phyloP scores from a whole-genome alignment of 2,329 filamentous ascomycete species.

The Diaporthe sp. region DNA sequence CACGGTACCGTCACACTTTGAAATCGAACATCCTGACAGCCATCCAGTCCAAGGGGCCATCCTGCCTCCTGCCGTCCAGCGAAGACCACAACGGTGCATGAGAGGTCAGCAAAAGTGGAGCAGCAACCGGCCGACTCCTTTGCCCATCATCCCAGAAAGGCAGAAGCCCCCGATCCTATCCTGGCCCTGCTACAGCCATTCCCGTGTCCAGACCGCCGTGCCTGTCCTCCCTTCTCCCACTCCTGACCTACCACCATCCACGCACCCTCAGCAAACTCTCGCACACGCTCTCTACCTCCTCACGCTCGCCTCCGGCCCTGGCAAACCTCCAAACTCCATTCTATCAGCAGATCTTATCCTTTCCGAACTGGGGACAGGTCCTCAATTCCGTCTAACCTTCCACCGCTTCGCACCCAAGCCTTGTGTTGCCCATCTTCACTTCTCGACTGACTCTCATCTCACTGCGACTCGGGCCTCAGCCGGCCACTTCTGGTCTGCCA shows the following conservation, averaged over 20 bases:
- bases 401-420: conserved; percentile 19
- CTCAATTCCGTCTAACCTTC: conserved; percentile 36
- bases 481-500: conserved; percentile 10
- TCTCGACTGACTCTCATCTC: conserved; percentile 9
- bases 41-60: conserved; percentile 22
- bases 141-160: conserved; percentile 36
- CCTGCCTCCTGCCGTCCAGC: conserved; percentile 28
- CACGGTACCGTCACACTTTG: conserved; percentile 19
- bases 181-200: conserved; percentile 22
- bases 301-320: conserved; percentile 26
- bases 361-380: conserved; percentile 41
- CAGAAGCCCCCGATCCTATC: conserved; percentile 34
- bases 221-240: conserved; percentile 29
- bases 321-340: conserved; percentile 32
- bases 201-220: conserved; percentile 27
- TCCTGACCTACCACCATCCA: conserved; percentile 28
- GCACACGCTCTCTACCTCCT: conserved; percentile 23
- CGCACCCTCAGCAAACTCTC: conserved; percentile 3
- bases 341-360: conserved; percentile 40
- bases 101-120: conserved; percentile 37
- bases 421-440: conserved; percentile 25
- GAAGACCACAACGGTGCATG: not conserved
- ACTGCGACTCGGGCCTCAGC: not conserved
- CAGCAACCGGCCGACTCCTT: conserved; percentile 32
- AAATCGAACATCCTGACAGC: conserved; percentile 2